Evolutionary conservation across 768 basidiomycete species (phyloP).

Genomic region (Pisolithus orientalis): DNA sequence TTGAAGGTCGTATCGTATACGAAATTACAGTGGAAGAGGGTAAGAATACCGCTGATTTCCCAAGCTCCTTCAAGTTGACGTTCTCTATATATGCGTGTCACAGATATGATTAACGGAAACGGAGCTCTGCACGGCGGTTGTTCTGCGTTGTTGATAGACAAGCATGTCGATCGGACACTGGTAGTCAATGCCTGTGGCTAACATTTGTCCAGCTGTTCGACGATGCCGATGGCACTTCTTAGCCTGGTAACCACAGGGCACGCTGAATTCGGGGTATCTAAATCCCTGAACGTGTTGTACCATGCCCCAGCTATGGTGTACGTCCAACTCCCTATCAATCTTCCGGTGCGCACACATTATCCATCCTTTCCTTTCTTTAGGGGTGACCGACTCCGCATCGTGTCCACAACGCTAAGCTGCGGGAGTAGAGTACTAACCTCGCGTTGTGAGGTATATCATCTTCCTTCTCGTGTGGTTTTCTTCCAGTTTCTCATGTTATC

Average conservation of each 20-base stretch:
- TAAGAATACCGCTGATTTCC: conserved; percentile 10
- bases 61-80: neutral
- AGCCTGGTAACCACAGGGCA: conserved; percentile 22
- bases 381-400: conserved; percentile 44
- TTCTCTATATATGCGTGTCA: too few species aligned
- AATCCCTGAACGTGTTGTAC: conserved; percentile 46
- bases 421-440: conserved; percentile 43
- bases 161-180: conserved; percentile 29
- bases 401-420: conserved; percentile 45
- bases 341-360: neutral
- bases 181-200: neutral
- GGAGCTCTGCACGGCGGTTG: conserved; percentile 53
- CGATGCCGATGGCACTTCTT: conserved; percentile 37
- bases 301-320: conserved; percentile 51
- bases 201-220: neutral
- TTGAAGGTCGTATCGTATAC: conserved; percentile 40
- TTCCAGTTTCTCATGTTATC: neutral
- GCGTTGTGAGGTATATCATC: conserved; percentile 39
- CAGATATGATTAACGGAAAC: conserved; percentile 50
- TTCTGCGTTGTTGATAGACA: conserved; percentile 47
- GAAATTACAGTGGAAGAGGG: conserved; percentile 41
- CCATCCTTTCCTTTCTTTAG: conserved; percentile 19
- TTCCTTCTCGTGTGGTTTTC: neutral
- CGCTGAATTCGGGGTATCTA: conserved; percentile 36
- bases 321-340: neutral